Evolutionary conservation across 176 grass and related monocot genomes (phyloP).

Genomic region (Saccharum officinarum): DNA sequence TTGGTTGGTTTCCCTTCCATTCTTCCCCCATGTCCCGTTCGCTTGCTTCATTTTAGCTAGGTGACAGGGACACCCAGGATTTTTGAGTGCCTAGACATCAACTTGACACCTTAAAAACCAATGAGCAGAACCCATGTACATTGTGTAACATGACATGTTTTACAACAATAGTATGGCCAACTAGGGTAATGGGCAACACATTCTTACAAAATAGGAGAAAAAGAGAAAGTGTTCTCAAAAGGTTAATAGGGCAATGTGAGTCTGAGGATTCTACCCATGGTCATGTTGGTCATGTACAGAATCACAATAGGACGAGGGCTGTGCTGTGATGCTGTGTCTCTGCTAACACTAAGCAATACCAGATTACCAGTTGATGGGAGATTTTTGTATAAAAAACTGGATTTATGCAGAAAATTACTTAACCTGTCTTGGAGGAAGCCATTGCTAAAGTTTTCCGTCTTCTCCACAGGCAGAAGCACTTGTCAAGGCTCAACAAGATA

Average conservation of each 20-base stretch:
- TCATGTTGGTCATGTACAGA: not conserved
- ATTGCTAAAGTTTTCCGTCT: conserved; percentile 6
- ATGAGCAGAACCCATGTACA: not conserved
- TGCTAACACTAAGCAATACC: conserved; percentile 22
- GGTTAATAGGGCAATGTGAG: not conserved
- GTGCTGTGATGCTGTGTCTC: not conserved
- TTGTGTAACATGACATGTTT: not conserved
- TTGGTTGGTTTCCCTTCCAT: not conserved
- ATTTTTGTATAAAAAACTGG: not conserved
- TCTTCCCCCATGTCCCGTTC: not conserved
- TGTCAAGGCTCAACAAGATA: conserved; percentile 95
- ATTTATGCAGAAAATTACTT: not conserved
- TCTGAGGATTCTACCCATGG: not conserved
- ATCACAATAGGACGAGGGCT: not conserved
- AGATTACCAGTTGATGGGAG: not conserved
- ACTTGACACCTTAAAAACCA: not conserved
- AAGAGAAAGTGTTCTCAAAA: not conserved
- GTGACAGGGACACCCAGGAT: not conserved
- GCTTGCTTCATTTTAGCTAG: not conserved
- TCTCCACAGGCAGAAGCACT: conserved; percentile 76
- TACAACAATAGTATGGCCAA: not conserved
- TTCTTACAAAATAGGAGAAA: not conserved
- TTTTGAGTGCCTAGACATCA: not conserved
- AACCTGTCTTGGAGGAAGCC: not conserved
- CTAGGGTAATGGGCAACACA: not conserved